Conservation (phyloP, 179 eudicot species). For the Spergularia azorica region DNA sequence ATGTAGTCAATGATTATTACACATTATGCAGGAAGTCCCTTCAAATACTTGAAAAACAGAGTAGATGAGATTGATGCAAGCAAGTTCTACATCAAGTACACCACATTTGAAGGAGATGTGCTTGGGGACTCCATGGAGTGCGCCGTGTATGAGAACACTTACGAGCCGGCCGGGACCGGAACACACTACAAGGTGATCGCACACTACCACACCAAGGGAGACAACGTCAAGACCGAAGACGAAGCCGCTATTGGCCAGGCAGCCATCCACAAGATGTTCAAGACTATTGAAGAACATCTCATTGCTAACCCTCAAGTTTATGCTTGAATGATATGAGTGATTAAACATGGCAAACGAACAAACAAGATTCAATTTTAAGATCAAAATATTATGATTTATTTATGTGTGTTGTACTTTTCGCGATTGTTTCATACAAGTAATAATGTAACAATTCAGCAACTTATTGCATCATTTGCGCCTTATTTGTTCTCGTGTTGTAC, state of each 20-base stretch:
- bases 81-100: constrained; percentile 22
- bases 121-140: constrained; percentile 13
- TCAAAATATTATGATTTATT: neutral
- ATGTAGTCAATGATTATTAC: no score
- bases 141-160: constrained; percentile 14
- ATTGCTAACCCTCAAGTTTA: constrained; percentile 49
- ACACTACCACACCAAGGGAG: constrained; percentile 27
- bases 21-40: constrained; percentile 14
- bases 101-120: constrained; percentile 23
- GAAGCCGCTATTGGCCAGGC: constrained; percentile 19
- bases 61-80: constrained; percentile 21
- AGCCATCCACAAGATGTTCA: constrained; percentile 33
- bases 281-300: constrained; percentile 49
- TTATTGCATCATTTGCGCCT: no score
- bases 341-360: no score
- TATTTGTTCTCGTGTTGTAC: no score
- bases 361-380: constrained; percentile 6
- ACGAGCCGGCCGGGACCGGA: constrained; percentile 4
- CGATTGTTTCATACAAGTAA: no score
- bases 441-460: no score
- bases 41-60: constrained; percentile 21
- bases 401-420: no score
- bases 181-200: constrained; percentile 20
- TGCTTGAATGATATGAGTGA: constrained; percentile 23
- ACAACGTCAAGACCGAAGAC: constrained; percentile 12